Base-by-base conservation (phyloP, 345 rosid genomes). In the Kernera saxatilis region DNA sequence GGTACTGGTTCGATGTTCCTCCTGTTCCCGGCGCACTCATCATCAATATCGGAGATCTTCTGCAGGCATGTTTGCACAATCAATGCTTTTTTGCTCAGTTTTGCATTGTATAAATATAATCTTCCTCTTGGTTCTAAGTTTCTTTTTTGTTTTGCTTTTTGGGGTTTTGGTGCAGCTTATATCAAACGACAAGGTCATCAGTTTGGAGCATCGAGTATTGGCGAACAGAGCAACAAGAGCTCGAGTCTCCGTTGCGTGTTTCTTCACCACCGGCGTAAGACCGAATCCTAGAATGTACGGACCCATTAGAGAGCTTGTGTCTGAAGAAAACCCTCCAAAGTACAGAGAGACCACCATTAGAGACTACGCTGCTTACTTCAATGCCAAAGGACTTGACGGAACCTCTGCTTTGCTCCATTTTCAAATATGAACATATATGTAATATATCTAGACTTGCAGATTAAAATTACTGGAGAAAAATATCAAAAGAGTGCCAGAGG, bases 21-120 rank as follows among this genome's bases (percentile, higher is more conserved):
- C 76, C 71, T 0, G 49, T 49, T 36, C 88, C 86, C 8, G 87
- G 80, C 4, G 84, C 93, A 10, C 72, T 85, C 1, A 81, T 82
- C 30, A 63, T 85, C 57, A 84, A 84, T 74, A 61, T 82, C 1
- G 93, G 93, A 2, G 90, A 85, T 48, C 81, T 87, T 70, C 71
- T 85, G 0, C 90, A 85, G 82, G 92, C 48, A 82, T 69, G 86
- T 43, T 66, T 53, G 5, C 40, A 19, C 64, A n/a, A 8, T 30
- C 62, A 40, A 35, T 35, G 27, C 13, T 8, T 6, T 1, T 39
- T 35, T 37, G 9, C 18, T 39, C 25, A n/a, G 17, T 66, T 67
- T 27, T 60, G 22, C n/a, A 1, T 29, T 21, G 21, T 23, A 13
- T 40, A 21, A 6, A 3, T n/a, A 0, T n/a, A 0, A 48, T 39